Conservation (phyloP, 2,329 filamentous ascomycete species). For the Xylariales sp. region DNA sequence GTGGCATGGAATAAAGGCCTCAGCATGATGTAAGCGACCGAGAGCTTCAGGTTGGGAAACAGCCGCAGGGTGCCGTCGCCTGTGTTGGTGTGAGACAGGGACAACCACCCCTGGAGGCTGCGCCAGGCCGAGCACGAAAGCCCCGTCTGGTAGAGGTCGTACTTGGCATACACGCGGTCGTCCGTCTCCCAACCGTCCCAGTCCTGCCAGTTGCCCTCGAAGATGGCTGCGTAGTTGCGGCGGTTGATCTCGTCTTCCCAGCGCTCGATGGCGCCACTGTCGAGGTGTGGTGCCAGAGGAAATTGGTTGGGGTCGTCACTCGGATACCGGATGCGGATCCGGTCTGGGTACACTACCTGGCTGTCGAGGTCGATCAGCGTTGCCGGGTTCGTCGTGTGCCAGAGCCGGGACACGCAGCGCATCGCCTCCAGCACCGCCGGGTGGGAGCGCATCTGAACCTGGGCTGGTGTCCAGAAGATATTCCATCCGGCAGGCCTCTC, state of each 20-base stretch:
- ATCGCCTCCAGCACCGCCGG: constrained; percentile 14
- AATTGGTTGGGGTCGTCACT: constrained; percentile 36
- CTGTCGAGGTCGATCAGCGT: constrained; percentile 11
- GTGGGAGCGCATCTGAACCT: constrained; percentile 4
- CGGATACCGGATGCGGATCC: constrained; percentile 20
- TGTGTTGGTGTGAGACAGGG: constrained; percentile 57
- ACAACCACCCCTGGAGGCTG: constrained; percentile 68
- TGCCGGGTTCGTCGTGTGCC: constrained; percentile 3
- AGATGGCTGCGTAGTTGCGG: constrained; percentile 56
- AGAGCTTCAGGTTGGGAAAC: constrained; percentile 60
- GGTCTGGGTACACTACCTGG: constrained; percentile 20
- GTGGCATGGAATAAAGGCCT: constrained; percentile 58
- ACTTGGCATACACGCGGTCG: constrained; percentile 15
- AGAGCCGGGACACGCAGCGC: constrained; percentile 8
- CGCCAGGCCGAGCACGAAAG: constrained; percentile 60
- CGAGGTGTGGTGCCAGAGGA: constrained; percentile 50
- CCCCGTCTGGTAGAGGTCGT: constrained; percentile 15
- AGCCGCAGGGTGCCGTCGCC: constrained; percentile 67
- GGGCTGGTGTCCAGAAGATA: constrained; percentile 7
- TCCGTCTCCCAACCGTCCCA: constrained; percentile 64
- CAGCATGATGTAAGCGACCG: constrained; percentile 64
- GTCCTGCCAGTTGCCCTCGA: constrained; percentile 60
- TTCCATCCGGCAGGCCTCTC: not conserved
- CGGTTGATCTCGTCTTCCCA: constrained; percentile 54
- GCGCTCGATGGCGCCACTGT: constrained; percentile 51